Evolutionary conservation across 345 rosid species (phyloP).

Genomic region (Linum trigynum): DNA sequence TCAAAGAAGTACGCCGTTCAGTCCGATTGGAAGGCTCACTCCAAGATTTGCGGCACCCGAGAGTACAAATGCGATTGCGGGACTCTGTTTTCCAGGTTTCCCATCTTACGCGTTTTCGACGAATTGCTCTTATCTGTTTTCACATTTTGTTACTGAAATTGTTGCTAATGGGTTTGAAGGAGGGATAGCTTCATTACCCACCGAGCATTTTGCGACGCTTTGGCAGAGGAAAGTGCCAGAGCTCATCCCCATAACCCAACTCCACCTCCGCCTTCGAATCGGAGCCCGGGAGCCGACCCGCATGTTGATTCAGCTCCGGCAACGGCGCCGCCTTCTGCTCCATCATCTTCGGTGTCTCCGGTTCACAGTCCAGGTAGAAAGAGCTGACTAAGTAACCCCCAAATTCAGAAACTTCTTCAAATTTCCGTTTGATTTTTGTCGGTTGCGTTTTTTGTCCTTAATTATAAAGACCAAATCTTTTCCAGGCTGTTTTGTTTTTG

Average conservation of each 20-base stretch:
- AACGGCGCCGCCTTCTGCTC: slow-evolving; percentile 9
- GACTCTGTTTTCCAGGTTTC: slow-evolving; percentile 74
- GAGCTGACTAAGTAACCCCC: not conserved
- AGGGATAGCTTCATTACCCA: slow-evolving; percentile 92
- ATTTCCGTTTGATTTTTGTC: slow-evolving; percentile 22
- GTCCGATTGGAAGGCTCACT: slow-evolving; percentile 97
- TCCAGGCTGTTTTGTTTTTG: not conserved
- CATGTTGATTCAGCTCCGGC: slow-evolving; percentile 20
- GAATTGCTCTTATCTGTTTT: no score
- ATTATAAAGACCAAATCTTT: slow-evolving; percentile 13
- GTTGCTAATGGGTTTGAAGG: slow-evolving; percentile 25
- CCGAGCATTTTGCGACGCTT: slow-evolving; percentile 87
- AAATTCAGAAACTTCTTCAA: slow-evolving; percentile 11
- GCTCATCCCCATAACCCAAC: slow-evolving; percentile 13
- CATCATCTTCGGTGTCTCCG: slow-evolving; percentile 41
- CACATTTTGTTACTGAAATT: no score
- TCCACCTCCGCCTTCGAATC: slow-evolving; percentile 17
- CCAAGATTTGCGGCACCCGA: slow-evolving; percentile 83
- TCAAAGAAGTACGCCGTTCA: slow-evolving; percentile 92
- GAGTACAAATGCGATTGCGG: slow-evolving; percentile 96
- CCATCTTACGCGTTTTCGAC: not conserved
- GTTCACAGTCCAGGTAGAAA: slow-evolving; percentile 41
- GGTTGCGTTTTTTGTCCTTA: slow-evolving; percentile 17
- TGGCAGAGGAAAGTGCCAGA: slow-evolving; percentile 75
- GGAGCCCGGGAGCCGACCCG: slow-evolving; percentile 24